Evolutionary conservation across 495 filamentous ascomycete species (phyloP), one percentile per base, ranked within the genome.

Genomic region (Pyrenula aspistea): DNA sequence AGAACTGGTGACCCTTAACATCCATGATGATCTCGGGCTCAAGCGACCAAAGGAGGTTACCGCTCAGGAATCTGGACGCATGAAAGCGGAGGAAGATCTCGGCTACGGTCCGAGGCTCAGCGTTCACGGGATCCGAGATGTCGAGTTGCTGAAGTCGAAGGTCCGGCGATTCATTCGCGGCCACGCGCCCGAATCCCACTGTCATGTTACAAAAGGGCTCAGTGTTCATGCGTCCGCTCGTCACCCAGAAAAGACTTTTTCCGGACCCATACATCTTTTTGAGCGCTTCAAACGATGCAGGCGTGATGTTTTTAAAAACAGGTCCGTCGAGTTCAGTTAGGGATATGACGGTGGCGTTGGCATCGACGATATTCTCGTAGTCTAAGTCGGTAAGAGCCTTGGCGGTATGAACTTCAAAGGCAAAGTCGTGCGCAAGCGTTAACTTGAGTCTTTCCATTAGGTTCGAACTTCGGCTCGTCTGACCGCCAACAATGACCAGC

Each of bases 261-360:
- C 58, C 54, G 12, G 25, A 50, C 15, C 64, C 53, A 11, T 73
- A 62, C 4, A 79, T 22, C 1, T n/a, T 10, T 54, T 64, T 59
- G 10, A 69, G 24, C 2, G 54, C 52, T 0, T 56, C 19, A 20
- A 60, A 36, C 10, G 25, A 51, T 15, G 57, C 55, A 2, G 54
- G 22, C 0, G 66, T 69, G 10, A 80, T 60, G 10, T 60, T 57
- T 31, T 73, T 63, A 24, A 81, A 74, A n/a, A 76, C 60, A 0
- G 74, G 67, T 8, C 64, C 58, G 59, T 73, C 68, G 12, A 75
- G 60, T 23, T 82, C 78, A 8, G 61, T 53, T 19, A 82, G 59
- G 56, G 56, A 68, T 11, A 81, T 25, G 3, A 65, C 60, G 11
- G 61, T 62, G n/a, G n/a, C n/a, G n/a, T n/a, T n/a, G n/a, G n/a